Evolutionary conservation across 192 early-diverging fungal species (phyloP).

Genomic region (Mycoemilia scoparia): DNA sequence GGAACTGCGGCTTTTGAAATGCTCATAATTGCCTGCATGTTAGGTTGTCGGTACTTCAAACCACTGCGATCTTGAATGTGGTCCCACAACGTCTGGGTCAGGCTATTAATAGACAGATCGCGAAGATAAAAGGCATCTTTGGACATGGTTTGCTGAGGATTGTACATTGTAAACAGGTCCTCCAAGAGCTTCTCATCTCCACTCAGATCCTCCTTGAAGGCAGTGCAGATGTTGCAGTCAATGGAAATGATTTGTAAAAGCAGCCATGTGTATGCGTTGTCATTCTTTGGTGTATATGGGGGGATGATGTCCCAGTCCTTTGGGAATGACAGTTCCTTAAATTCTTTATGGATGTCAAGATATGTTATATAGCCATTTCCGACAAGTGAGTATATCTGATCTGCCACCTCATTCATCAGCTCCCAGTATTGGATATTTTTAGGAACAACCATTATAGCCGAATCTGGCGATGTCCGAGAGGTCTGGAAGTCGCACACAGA

Average conservation of each 20-base stretch:
- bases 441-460: constrained; percentile 42
- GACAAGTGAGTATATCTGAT: constrained; percentile 59
- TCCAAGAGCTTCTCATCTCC: constrained; percentile 53
- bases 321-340: constrained; percentile 35
- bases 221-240: constrained; percentile 38
- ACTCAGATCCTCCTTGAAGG: constrained; percentile 42
- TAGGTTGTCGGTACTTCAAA: constrained; percentile 55
- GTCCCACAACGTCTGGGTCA: constrained; percentile 38
- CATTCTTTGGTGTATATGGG: constrained; percentile 29
- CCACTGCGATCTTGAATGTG: constrained; percentile 41
- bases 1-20: constrained; percentile 23
- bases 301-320: constrained; percentile 28
- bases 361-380: constrained; percentile 34
- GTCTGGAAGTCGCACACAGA: constrained; percentile 30
- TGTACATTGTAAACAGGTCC: constrained; percentile 50
- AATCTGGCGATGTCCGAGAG: constrained; percentile 17
- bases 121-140: constrained; percentile 54
- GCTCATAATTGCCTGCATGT: constrained; percentile 38
- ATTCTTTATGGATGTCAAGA: constrained; percentile 32
- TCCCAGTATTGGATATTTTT: constrained; percentile 52
- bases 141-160: constrained; percentile 53
- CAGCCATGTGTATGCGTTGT: constrained; percentile 58
- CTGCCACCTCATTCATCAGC: constrained; percentile 52
- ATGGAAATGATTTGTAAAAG: constrained; percentile 52
- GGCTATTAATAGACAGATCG: constrained; percentile 49